Evolutionary conservation across 139 green algal species (phyloP), one percentile per base, ranked within the genome.

Genomic region (Axilococcus clingmanii): DNA sequence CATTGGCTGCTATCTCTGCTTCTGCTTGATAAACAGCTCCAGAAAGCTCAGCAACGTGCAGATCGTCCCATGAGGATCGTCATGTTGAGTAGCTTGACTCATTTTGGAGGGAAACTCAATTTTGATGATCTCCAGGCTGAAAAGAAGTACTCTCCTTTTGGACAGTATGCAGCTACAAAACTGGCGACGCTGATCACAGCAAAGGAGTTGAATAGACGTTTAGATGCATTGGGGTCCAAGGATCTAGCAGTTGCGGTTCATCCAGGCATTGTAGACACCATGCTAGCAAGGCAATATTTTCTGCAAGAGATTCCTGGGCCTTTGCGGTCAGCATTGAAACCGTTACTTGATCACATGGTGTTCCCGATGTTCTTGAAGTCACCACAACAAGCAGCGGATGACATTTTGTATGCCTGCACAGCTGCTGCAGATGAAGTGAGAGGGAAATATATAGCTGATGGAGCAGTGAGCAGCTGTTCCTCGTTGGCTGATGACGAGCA

Each of bases 251-350:
- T 81, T 3, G 50, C 57, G 3, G 71, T 80, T 5, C 76, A 87
- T 60, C 79, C 78, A 3, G 79, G 78, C 12, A 41, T 87, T 14
- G 62, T 87, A 8, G 22, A 77, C 44, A 87, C 79, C 0, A 24
- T 42, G 22, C 47, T 87, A 20, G 77, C 77, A n/a, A 65, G 57
- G 15, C 45, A 62, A 38, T 85, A 68, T 52, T 72, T 79, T 54
- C 47, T 27, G 35, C 56, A 43, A 4, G 9, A n/a, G 25, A 35
- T 61, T 34, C 60, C 53, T 20, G 24, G 38, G n/a, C 4, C 28
- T 35, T 43, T 71, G 52, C 52, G 36, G 27, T 35, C 25, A 3
- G 27, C 56, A 7, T 22, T 58, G 23, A 24, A 43, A 34, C 48
- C 46, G 22, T 33, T 56, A 16, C 22, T 61, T 5, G 31, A 44